Evolutionary conservation across 371 early-diverging fungal species (phyloP).

Genomic region (Mortierella sp.): DNA sequence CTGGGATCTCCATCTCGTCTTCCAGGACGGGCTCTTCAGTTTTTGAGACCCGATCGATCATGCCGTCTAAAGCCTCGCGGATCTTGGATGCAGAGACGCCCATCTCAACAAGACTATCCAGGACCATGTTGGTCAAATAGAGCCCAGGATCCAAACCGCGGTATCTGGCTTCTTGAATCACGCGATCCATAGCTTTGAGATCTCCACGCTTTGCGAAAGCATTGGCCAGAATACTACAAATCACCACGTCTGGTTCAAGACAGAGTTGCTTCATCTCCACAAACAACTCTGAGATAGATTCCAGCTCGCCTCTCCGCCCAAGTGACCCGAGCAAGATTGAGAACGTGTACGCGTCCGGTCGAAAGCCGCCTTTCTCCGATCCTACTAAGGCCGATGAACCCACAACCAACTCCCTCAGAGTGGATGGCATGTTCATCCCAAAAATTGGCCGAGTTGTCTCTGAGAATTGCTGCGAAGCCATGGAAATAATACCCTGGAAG

Average conservation of each 20-base stretch:
- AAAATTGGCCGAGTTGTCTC: neutral
- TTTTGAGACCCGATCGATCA: constrained; percentile 4
- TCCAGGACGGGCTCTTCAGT: constrained; percentile 2
- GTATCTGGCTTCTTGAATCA: constrained; percentile 26
- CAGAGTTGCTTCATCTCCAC: constrained; percentile 36
- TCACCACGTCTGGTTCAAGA: constrained; percentile 33
- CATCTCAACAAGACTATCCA: constrained; percentile 54
- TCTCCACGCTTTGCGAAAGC: constrained; percentile 44
- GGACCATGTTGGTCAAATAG: constrained; percentile 68
- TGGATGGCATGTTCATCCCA: constrained; percentile 16
- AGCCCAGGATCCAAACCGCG: constrained; percentile 75
- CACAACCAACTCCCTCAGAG: neutral
- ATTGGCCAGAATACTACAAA: constrained; percentile 38
- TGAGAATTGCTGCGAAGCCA: neutral
- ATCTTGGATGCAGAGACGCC: constrained; percentile 26
- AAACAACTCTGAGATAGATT: constrained; percentile 42
- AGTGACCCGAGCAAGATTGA: constrained; percentile 40
- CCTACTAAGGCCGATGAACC: neutral
- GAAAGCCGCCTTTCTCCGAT: constrained; percentile 10
- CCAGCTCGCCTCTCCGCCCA: constrained; percentile 39
- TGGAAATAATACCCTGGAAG: constrained; percentile 17
- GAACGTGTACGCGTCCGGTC: constrained; percentile 37
- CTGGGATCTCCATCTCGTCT: constrained; percentile 19
- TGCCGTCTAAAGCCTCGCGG: constrained; percentile 24
- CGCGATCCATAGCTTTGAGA: constrained; percentile 31